Conservation (phyloP, 768 basidiomycete genomes). For the Pulveroboletus sp. region DNA sequence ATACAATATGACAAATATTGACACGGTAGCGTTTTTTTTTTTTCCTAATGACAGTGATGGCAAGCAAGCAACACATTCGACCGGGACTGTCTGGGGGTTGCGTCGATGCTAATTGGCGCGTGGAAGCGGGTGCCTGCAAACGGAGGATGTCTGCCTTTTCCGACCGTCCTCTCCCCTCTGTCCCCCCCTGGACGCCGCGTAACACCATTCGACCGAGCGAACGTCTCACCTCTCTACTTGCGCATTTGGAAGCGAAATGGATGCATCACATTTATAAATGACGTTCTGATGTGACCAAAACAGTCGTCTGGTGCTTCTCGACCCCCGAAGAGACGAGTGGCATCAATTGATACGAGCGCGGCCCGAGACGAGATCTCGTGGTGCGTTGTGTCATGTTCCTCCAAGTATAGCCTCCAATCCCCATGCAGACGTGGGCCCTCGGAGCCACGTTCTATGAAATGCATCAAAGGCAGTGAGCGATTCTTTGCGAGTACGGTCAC, state of each 20-base stretch:
- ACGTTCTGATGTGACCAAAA: too few relatives aligned
- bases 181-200: constrained; percentile 2
- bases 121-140: constrained; percentile 14
- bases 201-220: background rate
- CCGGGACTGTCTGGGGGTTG: constrained; percentile 21
- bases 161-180: background rate
- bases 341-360: too few relatives aligned
- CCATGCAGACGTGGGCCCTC: constrained; percentile 7
- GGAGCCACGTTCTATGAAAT: constrained; percentile 3
- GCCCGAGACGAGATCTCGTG: too few relatives aligned
- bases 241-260: background rate
- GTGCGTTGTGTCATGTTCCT: too few relatives aligned
- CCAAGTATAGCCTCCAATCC: background rate
- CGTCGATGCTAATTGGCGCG: background rate
- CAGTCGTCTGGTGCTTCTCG: background rate
- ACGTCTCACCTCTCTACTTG: constrained; percentile 18
- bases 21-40: constrained; percentile 20
- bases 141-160: background rate
- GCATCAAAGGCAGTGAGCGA: constrained; percentile 5
- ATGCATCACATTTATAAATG: too few relatives aligned
- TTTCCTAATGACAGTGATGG: constrained; percentile 25
- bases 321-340: background rate
- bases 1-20: constrained; percentile 27
- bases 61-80: constrained; percentile 3
- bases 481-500: constrained; percentile 1